Base-by-base conservation (phyloP, 768 basidiomycete species). In the Lanmaoa pseudosensibilis region DNA sequence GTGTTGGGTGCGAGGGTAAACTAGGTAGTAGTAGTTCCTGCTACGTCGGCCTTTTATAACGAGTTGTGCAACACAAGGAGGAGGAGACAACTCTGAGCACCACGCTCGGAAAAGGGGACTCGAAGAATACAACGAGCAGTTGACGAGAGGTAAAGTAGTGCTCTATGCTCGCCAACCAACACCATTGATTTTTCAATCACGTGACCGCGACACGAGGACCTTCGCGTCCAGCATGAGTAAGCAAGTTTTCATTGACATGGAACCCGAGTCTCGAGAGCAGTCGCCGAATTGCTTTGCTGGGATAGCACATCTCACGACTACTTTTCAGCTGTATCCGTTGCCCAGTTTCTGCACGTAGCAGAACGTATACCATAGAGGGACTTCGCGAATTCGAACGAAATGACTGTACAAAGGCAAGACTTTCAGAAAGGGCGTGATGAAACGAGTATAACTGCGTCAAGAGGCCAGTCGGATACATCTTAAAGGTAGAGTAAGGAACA, bases 141-240 rank as follows among this genome's bases (percentile, higher is more conserved):
- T 4, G 8, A 34, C 15, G 30, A 19, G 27, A 53, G 10, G 47
- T 1, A 16, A 27, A 33, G 30, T 10, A 47, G 21, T 11, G 44
- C 37, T 36, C 25, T 39, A 5, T 3, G 11, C 30, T 32, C 25
- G 41, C 47, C 46, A 21, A 34, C 39, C 23, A 34, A 15, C 5
- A n/a, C 30, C 13, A 40, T 50, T 68, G 69, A 70, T 66, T 70
- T 70, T 44, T 27, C 19, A 27, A 46, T 50, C 67, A 68, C 69
- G 61, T 68, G 67, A 68, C 27, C 53, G 58, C 49, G 67, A 58
- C 69, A 57, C 66, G 65, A 59, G 62, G 56, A 38, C 43, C 19
- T 11, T 39, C 43, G 39, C 60, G 40, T 51, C 57, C 30, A 38
- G 37, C 27, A 27, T 27, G 3, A 4, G 4, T 27, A 27, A 27